These are phyloP conservation scores for Xanthoconium purpureum DNA, from an alignment of 768 basidiomycete species.

Conservation along the genomic window DNA sequence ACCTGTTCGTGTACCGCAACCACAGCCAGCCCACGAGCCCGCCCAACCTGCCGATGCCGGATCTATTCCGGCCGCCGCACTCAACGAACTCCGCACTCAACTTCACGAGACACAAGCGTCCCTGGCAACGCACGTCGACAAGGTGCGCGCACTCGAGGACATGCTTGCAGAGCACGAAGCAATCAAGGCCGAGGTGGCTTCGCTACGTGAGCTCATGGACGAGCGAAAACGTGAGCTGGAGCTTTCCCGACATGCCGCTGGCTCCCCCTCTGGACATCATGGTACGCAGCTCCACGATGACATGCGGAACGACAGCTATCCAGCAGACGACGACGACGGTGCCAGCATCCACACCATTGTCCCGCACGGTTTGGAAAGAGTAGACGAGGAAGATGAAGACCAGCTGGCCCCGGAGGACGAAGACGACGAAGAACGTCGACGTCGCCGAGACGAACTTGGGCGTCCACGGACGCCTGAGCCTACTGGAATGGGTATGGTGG, in stretches of 20 bases:
- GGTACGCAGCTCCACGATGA: conserved; percentile 18
- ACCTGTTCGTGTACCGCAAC: conserved; percentile 50
- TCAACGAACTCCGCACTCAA: conserved; percentile 74
- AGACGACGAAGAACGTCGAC: conserved; percentile 47
- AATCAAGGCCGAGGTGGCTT: conserved; percentile 73
- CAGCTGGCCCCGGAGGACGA: conserved; percentile 38
- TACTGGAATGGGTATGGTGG: conserved; percentile 51
- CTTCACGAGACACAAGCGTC: conserved; percentile 80
- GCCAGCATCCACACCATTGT: conserved; percentile 70
- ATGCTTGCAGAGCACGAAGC: conserved; percentile 81
- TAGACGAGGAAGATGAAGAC: conserved; percentile 75
- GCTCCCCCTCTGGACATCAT: conserved; percentile 26
- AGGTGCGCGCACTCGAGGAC: conserved; percentile 77
- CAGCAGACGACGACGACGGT: conserved; percentile 66
- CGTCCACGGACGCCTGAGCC: conserved; percentile 84
- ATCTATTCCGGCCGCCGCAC: conserved; percentile 25
- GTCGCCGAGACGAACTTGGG: conserved; percentile 53
- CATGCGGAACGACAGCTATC: conserved; percentile 19
- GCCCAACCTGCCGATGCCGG: conserved; percentile 28
- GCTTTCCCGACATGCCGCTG: conserved; percentile 17
- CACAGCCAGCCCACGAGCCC: conserved; percentile 22
- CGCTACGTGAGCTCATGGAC: conserved; percentile 71
- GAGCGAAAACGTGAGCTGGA: conserved; percentile 54
- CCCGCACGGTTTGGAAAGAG: conserved; percentile 65
- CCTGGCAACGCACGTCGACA: conserved; percentile 75